Evolutionary conservation across 1,139 yeast genomes (phyloP), one percentile per base, ranked within the genome.

Genomic region (Groenewaldozyma auringiensis): DNA sequence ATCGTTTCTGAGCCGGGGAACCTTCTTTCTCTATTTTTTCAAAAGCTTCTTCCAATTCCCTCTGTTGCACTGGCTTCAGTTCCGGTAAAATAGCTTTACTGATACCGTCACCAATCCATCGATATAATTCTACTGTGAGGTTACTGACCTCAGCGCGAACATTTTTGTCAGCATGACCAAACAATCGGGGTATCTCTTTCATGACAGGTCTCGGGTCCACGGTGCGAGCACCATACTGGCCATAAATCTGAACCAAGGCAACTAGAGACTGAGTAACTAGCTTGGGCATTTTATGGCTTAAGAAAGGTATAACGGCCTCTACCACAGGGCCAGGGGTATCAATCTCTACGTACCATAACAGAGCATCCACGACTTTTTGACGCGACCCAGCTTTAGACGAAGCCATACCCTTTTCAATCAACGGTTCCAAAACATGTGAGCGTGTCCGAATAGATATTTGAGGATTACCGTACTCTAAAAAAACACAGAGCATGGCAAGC

Each of bases 31-130:
- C 44, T 22, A 76, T 72, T 42, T 70, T 71, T 32, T 75, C 83
- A 63, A 92, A 87, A 17, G 75, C 80, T 36, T 78, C 76, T 2
- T 79, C 73, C 49, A 94, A 71, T 57, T 92, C 98, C 55, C 83
- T 85, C 63, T 87, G 94, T 63, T 92, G 97, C 13, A 88, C 87
- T 0, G 96, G 95, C 61, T 92, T 92, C 62, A 92, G 71, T 29
- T 79, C 80, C 1, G 83, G 77, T 49, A 88, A 76, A 37, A 88
- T 66, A 0, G 79, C 62, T 13, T 74, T 70, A 44, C 79, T 78
- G 43, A 87, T 68, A 0, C 79, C 70, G 25, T 72, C 78, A 2
- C 94, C 94, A 62, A 84, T 74, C 85, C 94, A 85, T 51, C 78
- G 76, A 62, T 82, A 81, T 22, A 89, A 61, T 50, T 81, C 87